phyloP scores from a whole-genome alignment of 208 protist species.

The Herpetomonas tarakana region DNA sequence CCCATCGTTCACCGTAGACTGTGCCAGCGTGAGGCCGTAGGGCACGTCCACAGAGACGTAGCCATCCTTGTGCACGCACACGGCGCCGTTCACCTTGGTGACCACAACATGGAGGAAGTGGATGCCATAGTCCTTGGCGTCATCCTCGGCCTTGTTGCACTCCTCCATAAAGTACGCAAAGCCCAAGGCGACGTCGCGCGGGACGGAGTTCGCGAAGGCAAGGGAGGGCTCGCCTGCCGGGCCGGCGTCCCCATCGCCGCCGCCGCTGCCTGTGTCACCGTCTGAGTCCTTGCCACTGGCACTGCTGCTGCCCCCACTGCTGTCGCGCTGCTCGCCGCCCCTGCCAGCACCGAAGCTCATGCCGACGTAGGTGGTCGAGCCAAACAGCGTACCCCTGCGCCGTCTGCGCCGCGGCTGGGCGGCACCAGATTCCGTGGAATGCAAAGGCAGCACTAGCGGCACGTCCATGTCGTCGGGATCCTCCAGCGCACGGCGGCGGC shows the following conservation, averaged over 20 bases:
- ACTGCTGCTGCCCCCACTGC: too few species aligned
- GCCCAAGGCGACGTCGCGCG: slow-evolving; percentile 29
- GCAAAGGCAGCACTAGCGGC: neutral
- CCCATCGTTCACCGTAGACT: slow-evolving; percentile 76
- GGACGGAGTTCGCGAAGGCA: slow-evolving; percentile 34
- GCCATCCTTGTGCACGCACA: slow-evolving; percentile 46
- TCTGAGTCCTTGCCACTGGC: too few species aligned
- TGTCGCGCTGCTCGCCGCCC: too few species aligned
- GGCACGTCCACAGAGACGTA: slow-evolving; percentile 59
- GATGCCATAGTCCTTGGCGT: slow-evolving; percentile 80
- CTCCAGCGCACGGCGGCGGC: neutral
- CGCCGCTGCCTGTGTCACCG: too few species aligned
- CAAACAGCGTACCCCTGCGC: neutral
- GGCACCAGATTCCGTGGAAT: neutral
- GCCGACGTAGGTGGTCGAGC: neutral
- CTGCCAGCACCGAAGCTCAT: neutral
- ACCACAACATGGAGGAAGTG: slow-evolving; percentile 51
- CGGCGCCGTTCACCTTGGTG: slow-evolving; percentile 27
- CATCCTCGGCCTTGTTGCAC: slow-evolving; percentile 43
- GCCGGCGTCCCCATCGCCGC: slow-evolving; percentile 7
- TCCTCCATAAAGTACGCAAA: slow-evolving; percentile 70
- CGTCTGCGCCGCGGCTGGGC: neutral
- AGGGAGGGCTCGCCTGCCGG: slow-evolving; percentile 11
- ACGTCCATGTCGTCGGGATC: neutral
- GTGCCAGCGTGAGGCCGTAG: slow-evolving; percentile 47